phyloP scores from a whole-genome alignment of 345 rosid species.

The Isatis tinctoria region DNA sequence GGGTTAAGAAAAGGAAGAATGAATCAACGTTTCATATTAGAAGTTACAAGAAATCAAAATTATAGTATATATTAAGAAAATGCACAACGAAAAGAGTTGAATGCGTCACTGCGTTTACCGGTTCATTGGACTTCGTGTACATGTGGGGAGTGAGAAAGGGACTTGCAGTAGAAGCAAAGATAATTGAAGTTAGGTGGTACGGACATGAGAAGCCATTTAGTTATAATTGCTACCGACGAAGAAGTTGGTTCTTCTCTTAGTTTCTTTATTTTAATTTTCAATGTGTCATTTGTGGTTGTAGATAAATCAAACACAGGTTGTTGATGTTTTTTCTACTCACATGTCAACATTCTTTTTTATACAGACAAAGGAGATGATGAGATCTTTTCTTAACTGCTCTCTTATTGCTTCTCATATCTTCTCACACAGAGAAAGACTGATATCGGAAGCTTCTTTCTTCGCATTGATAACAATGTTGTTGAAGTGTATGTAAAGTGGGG shows the following conservation, averaged over 20 bases:
- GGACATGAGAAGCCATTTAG: constrained; percentile 9
- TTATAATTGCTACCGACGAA: constrained; percentile 29
- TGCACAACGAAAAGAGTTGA: not conserved
- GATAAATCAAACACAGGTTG: constrained; percentile 22
- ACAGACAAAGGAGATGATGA: constrained; percentile 7
- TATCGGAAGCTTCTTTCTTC: too few relatives aligned
- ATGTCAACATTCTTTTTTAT: not conserved
- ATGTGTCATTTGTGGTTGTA: not conserved
- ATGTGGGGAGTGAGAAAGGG: constrained; percentile 25
- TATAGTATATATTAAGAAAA: not conserved
- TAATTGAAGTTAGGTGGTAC: constrained; percentile 27
- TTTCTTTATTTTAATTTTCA: not conserved
- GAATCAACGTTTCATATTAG: not conserved
- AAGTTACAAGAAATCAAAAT: not conserved
- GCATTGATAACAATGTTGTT: not conserved
- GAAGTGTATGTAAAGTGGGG: not conserved
- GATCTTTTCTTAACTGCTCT: constrained; percentile 3
- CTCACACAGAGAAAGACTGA: not conserved
- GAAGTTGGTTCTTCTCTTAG: constrained; percentile 2
- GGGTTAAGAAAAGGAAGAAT: not conserved
- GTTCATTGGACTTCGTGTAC: constrained; percentile 24
- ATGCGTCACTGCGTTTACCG: constrained; percentile 27
- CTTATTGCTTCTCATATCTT: not conserved
- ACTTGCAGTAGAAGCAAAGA: constrained; percentile 28
- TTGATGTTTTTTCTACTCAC: constrained; percentile 14